Evolutionary conservation across 352 stramenopile species (phyloP).

Genomic region (Phytophthora quininea): DNA sequence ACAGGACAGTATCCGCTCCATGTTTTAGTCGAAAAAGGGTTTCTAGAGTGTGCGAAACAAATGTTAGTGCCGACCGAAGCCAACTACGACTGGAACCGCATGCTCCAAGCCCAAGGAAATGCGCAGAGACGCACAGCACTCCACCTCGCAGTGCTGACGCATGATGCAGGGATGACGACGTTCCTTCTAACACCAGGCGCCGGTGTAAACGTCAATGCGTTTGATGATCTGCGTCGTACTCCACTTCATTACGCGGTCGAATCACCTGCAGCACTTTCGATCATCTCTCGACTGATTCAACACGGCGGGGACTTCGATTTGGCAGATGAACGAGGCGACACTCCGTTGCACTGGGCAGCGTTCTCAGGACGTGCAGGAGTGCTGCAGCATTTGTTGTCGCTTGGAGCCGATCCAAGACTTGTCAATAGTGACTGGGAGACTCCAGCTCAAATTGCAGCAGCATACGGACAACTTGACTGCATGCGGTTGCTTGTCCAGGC

Average conservation of each 20-base stretch:
- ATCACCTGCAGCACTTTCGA: conserved; percentile 27
- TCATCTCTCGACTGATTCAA: conserved; percentile 27
- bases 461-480: conserved; percentile 54
- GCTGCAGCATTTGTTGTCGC: conserved; percentile 42
- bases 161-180: conserved; percentile 39
- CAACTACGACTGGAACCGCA: conserved; percentile 23
- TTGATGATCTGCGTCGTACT: conserved; percentile 43
- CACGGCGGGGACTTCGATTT: conserved; percentile 51
- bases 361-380: conserved; percentile 50
- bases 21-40: conserved; percentile 46
- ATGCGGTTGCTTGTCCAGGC: conserved; percentile 44
- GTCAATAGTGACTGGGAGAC: conserved; percentile 71
- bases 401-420: conserved; percentile 50
- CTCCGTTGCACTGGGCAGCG: conserved; percentile 69
- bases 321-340: conserved; percentile 69
- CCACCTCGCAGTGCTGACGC: conserved; percentile 43
- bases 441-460: conserved; percentile 52
- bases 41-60: conserved; percentile 58
- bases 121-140: conserved; percentile 39
- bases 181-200: conserved; percentile 35
- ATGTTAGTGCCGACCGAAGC: conserved; percentile 32
- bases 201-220: conserved; percentile 22
- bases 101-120: conserved; percentile 35
- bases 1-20: conserved; percentile 52
- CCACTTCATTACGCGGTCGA: conserved; percentile 52